phyloP scores from a whole-genome alignment of 2,329 filamentous ascomycete genomes.

The Keithomyces neogunnii region DNA sequence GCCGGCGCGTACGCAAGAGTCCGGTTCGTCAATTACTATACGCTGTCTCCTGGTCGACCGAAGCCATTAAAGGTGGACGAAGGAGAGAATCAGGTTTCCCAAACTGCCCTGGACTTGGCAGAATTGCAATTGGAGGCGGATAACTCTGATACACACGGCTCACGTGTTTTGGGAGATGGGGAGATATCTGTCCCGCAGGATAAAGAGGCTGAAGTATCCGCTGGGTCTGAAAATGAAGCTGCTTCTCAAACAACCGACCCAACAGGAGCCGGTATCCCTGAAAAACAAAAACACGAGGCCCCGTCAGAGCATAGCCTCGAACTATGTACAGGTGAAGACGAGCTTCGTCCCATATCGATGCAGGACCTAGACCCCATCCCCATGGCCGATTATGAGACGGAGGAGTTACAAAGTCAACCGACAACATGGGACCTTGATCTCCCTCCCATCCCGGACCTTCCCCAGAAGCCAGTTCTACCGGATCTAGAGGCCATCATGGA shows the following conservation, averaged over 20 bases:
- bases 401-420: background rate
- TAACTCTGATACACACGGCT: background rate
- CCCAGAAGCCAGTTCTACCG: conserved; percentile 35
- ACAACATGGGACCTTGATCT: conserved; percentile 18
- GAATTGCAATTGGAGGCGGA: background rate
- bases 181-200: background rate
- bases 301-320: background rate
- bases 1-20: conserved; percentile 40
- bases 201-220: conserved; percentile 2
- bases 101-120: background rate
- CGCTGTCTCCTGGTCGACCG: conserved; percentile 66
- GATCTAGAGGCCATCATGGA: conserved; percentile 52
- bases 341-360: conserved; percentile 18
- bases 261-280: background rate
- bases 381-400: conserved; percentile 12
- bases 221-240: conserved; percentile 8
- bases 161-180: no score
- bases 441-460: conserved; percentile 38
- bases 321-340: background rate
- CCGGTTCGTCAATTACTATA: conserved; percentile 86
- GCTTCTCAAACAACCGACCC: background rate
- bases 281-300: background rate
- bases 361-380: conserved; percentile 30
- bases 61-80: conserved; percentile 31
- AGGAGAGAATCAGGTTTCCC: background rate